Conservation (phyloP, 2,329 filamentous ascomycete genomes). For the Calonectria ilicicola region DNA sequence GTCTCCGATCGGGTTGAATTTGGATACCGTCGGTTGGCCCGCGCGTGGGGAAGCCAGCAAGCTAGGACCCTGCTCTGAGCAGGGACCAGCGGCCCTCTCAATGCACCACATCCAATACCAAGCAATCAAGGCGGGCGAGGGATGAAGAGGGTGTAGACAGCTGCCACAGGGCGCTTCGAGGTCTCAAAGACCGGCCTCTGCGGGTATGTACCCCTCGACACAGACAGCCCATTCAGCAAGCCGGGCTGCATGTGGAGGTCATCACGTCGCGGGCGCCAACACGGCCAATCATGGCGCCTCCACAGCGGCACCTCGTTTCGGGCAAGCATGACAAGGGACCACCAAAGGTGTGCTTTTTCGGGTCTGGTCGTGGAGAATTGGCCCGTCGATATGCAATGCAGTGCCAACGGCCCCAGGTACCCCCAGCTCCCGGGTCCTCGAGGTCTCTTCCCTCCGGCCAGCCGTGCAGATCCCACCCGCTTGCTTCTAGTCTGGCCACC, state of each 20-base stretch:
- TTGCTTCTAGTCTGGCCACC: not conserved
- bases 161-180: slow-evolving; percentile 33
- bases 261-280: slow-evolving; percentile 50
- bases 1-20: slow-evolving; percentile 5
- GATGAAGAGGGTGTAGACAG: slow-evolving; percentile 17
- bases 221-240: slow-evolving; percentile 27
- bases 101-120: slow-evolving; percentile 21
- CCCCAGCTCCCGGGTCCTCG: slow-evolving; percentile 21
- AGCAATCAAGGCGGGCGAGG: slow-evolving; percentile 5
- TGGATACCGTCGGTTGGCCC: slow-evolving; percentile 21
- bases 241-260: slow-evolving; percentile 39
- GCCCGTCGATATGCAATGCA: slow-evolving; percentile 27
- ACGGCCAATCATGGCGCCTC: slow-evolving; percentile 46
- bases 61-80: slow-evolving; percentile 4
- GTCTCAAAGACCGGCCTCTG: slow-evolving; percentile 37
- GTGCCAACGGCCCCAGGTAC: slow-evolving; percentile 27
- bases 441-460: slow-evolving; percentile 16
- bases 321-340: slow-evolving; percentile 29
- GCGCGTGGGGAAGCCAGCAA: slow-evolving; percentile 1
- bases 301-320: slow-evolving; percentile 30
- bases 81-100: slow-evolving; percentile 3
- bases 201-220: slow-evolving; percentile 45
- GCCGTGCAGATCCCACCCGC: slow-evolving; percentile 24
- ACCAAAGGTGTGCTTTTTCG: slow-evolving; percentile 25
- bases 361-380: slow-evolving; percentile 23